These are phyloP conservation scores for Nyctanthes arbortristis DNA, from an alignment of 257 asterid genomes.

Conservation along the genomic window DNA sequence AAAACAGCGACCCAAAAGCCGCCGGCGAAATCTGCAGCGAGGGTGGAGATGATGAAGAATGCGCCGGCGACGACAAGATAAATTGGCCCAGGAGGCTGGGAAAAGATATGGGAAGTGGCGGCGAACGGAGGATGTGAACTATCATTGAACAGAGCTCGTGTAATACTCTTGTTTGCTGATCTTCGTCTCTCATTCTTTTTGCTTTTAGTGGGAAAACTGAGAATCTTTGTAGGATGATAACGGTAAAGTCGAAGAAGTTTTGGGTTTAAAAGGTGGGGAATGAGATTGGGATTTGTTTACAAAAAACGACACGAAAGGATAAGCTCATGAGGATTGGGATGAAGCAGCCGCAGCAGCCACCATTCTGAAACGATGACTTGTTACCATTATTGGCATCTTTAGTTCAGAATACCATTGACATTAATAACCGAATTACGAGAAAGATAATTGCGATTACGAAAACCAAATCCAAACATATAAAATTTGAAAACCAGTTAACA, in stretches of 20 bases:
- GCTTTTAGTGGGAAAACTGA: not conserved
- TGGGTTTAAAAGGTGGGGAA: not conserved
- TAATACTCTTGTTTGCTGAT: conserved; percentile 32
- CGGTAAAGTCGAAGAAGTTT: not conserved
- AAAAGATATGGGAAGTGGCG: conserved; percentile 33
- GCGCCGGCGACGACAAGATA: not conserved
- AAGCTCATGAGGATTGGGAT: conserved; percentile 14
- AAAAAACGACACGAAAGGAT: conserved; percentile 26
- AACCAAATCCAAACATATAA: too few relatives aligned
- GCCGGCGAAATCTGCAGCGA: conserved; percentile 42
- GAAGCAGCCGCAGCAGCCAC: not conserved
- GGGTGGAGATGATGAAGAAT: conserved; percentile 21
- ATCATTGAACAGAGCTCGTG: conserved; percentile 53
- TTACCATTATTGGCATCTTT: too few relatives aligned
- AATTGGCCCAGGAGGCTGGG: conserved; percentile 21
- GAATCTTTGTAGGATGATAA: not conserved
- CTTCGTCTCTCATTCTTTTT: conserved; percentile 36
- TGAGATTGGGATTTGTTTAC: conserved; percentile 7
- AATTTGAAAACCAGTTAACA: too few relatives aligned
- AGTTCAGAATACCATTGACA: too few relatives aligned
- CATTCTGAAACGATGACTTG: too few relatives aligned
- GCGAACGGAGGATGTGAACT: conserved; percentile 35
- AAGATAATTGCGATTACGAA: too few relatives aligned
- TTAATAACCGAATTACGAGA: too few relatives aligned
- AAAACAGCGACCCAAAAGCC: conserved; percentile 53